These are phyloP conservation scores for Colletotrichum sp. DNA, from an alignment of 2,329 filamentous ascomycete genomes.

Conservation along the genomic window DNA sequence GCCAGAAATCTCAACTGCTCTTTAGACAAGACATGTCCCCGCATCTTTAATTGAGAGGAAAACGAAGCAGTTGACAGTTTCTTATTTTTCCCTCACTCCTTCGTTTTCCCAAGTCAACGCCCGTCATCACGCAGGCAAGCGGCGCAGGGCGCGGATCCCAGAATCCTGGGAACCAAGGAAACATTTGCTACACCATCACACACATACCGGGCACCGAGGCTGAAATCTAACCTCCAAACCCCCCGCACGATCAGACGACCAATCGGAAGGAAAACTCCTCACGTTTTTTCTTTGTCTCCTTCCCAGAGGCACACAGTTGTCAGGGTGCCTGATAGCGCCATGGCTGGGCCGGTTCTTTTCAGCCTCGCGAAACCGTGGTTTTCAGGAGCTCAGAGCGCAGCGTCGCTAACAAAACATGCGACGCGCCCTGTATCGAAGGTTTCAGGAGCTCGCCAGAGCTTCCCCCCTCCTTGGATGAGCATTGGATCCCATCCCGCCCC, in stretches of 20 bases:
- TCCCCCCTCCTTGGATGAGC: neutral
- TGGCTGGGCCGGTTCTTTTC: neutral
- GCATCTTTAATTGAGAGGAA: neutral
- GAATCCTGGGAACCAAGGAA: neutral
- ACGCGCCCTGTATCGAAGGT: slow-evolving; percentile 33
- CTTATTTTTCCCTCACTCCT: neutral
- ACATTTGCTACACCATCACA: neutral
- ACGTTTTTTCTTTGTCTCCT: neutral
- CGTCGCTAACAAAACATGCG: slow-evolving; percentile 25
- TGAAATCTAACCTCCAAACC: neutral
- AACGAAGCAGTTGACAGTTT: neutral
- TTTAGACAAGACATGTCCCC: neutral
- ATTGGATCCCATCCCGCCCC: neutral
- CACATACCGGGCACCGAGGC: neutral
- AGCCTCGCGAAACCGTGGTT: slow-evolving; percentile 1
- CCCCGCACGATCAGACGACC: neutral
- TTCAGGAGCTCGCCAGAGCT: slow-evolving; percentile 14
- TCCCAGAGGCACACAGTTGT: neutral
- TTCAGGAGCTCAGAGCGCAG: slow-evolving; percentile 4
- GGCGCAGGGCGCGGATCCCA: neutral
- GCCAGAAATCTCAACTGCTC: neutral
- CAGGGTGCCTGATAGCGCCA: neutral
- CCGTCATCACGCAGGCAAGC: neutral
- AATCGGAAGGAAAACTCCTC: neutral
- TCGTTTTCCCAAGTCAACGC: neutral